These are phyloP conservation scores for Purpureocillium lavendulum DNA, from an alignment of 2,329 filamentous ascomycete genomes.

Conservation along the genomic window DNA sequence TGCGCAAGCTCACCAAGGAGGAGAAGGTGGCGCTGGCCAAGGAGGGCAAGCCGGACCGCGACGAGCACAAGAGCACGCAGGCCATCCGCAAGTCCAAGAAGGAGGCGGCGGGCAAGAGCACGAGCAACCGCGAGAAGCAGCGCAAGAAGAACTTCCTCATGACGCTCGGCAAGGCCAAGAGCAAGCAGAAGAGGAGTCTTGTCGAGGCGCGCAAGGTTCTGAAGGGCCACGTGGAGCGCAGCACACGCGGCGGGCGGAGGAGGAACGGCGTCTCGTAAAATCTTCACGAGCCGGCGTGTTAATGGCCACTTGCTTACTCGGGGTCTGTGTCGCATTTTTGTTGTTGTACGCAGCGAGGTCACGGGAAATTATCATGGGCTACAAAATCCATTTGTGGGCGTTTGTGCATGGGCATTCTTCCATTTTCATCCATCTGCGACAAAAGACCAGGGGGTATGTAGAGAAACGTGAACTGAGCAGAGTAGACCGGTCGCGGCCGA, in stretches of 20 bases:
- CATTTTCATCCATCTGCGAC: no score
- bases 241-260: conserved; percentile 75
- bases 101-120: conserved; percentile 83
- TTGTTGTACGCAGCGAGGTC: no score
- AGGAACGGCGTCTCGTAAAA: conserved; percentile 49
- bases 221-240: conserved; percentile 71
- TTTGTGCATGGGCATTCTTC: no score
- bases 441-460: no score
- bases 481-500: no score
- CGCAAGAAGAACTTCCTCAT: conserved; percentile 98
- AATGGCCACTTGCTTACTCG: no score
- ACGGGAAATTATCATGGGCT: no score
- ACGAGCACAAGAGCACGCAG: conserved; percentile 78
- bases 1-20: conserved; percentile 82
- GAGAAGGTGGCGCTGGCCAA: conserved; percentile 77
- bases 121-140: conserved; percentile 94
- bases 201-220: conserved; percentile 75
- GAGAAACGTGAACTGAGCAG: no score
- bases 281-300: no score
- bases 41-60: conserved; percentile 69
- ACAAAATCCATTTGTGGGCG: no score
- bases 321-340: no score
- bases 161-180: conserved; percentile 93
- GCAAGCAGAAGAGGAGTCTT: conserved; percentile 90
- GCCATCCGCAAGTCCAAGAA: conserved; percentile 83